phyloP scores from a whole-genome alignment of 2,329 filamentous ascomycete genomes.

The Reticulascus tulasneorum region DNA sequence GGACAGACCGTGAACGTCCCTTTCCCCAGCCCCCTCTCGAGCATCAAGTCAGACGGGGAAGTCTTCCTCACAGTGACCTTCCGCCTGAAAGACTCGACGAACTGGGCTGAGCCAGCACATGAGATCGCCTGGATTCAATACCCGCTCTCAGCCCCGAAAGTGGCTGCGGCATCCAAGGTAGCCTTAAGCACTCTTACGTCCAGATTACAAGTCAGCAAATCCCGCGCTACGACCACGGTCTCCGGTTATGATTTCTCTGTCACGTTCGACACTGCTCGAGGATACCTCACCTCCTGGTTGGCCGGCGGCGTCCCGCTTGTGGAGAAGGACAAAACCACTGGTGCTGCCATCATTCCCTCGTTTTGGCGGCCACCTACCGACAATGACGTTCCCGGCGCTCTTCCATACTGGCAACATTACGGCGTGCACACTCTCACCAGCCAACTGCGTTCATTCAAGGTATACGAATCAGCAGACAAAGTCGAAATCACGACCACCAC shows the following conservation, averaged over 20 bases:
- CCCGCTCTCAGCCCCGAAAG: constrained; percentile 29
- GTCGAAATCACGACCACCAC: constrained; percentile 39
- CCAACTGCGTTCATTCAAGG: constrained; percentile 38
- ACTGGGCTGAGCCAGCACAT: constrained; percentile 50
- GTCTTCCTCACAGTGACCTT: constrained; percentile 44
- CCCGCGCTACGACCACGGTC: constrained; percentile 22
- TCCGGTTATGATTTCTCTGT: constrained; percentile 31
- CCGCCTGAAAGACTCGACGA: constrained; percentile 33
- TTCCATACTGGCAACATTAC: constrained; percentile 54
- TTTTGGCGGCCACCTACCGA: constrained; percentile 65
- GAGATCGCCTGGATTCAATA: constrained; percentile 53
- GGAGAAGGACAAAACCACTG: constrained; percentile 26
- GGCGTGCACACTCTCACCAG: constrained; percentile 43
- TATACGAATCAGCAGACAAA: constrained; percentile 21
- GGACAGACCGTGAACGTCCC: constrained; percentile 29
- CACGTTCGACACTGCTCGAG: constrained; percentile 40
- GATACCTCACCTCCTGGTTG: constrained; percentile 38
- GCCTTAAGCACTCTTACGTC: constrained; percentile 10
- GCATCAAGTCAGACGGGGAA: constrained; percentile 29
- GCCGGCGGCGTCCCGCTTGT: constrained; percentile 30
- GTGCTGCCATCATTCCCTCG: constrained; percentile 36
- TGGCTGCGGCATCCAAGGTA: constrained; percentile 11
- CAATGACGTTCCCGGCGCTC: constrained; percentile 54
- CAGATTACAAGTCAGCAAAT: constrained; percentile 19
- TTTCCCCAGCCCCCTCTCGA: constrained; percentile 23